These are phyloP conservation scores for Stenocarpella maydis DNA, from an alignment of 2,329 filamentous ascomycete genomes.

Conservation along the genomic window DNA sequence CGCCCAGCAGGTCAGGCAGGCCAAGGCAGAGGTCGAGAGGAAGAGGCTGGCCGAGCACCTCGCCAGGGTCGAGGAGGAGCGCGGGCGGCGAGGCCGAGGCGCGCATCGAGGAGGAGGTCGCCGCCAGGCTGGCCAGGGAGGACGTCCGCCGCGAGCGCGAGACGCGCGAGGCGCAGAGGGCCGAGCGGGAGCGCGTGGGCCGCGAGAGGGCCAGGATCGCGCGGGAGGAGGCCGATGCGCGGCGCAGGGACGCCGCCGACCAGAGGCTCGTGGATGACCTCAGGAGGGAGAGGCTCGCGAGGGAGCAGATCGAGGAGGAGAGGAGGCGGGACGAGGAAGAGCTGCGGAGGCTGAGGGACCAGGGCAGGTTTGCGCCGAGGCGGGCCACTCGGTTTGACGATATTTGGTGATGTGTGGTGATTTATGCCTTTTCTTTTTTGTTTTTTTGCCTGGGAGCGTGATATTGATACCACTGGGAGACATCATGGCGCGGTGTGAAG, in stretches of 20 bases:
- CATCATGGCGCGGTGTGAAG: too few species aligned
- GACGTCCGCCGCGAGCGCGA: not conserved
- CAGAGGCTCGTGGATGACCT: not conserved
- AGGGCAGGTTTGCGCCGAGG: not conserved
- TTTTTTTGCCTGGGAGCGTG: too few species aligned
- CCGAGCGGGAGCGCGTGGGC: not conserved
- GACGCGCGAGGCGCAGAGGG: not conserved
- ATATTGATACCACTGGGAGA: too few species aligned
- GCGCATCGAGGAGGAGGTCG: not conserved
- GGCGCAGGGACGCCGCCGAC: not conserved
- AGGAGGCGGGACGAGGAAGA: not conserved
- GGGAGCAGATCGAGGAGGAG: not conserved
- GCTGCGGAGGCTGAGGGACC: conserved; percentile 6
- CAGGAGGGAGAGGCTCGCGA: not conserved
- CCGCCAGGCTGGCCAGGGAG: not conserved
- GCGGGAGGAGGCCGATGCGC: not conserved
- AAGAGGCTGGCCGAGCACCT: not conserved
- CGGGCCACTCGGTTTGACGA: not conserved
- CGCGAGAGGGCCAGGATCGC: not conserved
- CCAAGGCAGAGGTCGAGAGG: conserved; percentile 1
- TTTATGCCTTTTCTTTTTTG: too few species aligned
- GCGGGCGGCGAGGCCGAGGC: conserved; percentile 2
- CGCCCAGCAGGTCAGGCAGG: not conserved
- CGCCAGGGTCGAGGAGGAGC: not conserved
- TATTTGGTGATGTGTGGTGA: not conserved